Conservation (phyloP, 2,329 filamentous ascomycete genomes). For the Neonectria neomacrospora region DNA sequence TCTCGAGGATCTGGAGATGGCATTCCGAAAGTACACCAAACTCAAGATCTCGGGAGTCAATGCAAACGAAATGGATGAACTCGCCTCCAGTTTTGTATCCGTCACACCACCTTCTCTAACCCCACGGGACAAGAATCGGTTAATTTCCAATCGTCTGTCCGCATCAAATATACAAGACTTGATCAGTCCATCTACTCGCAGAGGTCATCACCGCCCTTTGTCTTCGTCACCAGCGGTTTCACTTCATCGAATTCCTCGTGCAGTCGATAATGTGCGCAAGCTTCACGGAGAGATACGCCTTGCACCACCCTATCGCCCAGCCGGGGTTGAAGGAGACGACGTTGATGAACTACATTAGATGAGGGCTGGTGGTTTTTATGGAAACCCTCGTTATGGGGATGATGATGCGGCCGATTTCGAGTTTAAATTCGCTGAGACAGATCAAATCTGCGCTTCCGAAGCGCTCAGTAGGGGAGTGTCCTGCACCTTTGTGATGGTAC, state of each 20-base stretch:
- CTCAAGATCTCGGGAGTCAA: conserved; percentile 30
- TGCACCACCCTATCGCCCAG: conserved; percentile 41
- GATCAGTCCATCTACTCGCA: conserved; percentile 9
- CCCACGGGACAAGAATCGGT: conserved; percentile 46
- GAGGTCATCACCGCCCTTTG: conserved; percentile 23
- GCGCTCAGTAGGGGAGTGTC: not conserved
- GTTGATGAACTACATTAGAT: conserved; percentile 51
- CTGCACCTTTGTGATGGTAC: not conserved
- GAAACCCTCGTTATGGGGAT: not conserved
- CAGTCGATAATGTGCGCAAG: conserved; percentile 32
- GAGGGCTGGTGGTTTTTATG: not conserved
- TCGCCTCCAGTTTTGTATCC: conserved; percentile 37
- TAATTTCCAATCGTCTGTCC: conserved; percentile 31
- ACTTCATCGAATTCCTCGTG: conserved; percentile 17
- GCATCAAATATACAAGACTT: conserved; percentile 32
- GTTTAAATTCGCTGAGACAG: too few species aligned
- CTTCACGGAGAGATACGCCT: conserved; percentile 42
- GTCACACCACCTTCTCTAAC: conserved; percentile 30
- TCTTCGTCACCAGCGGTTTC: conserved; percentile 32
- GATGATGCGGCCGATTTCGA: not conserved
- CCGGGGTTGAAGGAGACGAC: conserved; percentile 41
- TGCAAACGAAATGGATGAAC: conserved; percentile 46
- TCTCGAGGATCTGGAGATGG: conserved; percentile 52
- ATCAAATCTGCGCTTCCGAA: not conserved
- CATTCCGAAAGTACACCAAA: conserved; percentile 48